phyloP scores from a whole-genome alignment of 1,139 yeast genomes.

The Eremothecium cymbalariae region DNA sequence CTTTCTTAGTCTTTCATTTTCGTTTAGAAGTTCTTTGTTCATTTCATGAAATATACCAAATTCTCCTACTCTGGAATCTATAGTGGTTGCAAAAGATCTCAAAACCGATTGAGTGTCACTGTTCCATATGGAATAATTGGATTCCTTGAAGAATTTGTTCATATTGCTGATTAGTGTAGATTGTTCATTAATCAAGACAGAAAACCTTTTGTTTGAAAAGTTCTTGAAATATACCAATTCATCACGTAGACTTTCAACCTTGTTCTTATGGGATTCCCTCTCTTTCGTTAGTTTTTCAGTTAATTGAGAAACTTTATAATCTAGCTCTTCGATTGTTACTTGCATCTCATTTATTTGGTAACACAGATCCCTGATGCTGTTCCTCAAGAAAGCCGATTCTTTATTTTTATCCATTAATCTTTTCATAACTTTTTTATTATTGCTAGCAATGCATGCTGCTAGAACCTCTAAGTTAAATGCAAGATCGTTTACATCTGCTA shows the following conservation, averaged over 20 bases:
- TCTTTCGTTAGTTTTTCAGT: constrained; percentile 2
- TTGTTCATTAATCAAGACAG: constrained; percentile 1
- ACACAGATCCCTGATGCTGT: constrained; percentile 5
- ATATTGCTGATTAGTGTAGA: constrained; percentile 2
- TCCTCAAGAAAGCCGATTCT: constrained; percentile 4
- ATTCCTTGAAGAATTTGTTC: constrained; percentile 5
- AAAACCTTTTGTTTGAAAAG: constrained; percentile 1
- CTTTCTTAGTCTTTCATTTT: constrained; percentile 4
- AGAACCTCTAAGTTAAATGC: constrained; percentile 6
- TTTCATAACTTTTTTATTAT: constrained; percentile 4
- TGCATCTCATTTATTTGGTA: constrained; percentile 4
- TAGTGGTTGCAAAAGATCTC: constrained; percentile 3
- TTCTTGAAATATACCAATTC: constrained; percentile 3
- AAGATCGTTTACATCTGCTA: constrained; percentile 6
- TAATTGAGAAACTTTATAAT: constrained; percentile 1
- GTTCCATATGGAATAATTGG: constrained; percentile 3
- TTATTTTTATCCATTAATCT: constrained; percentile 4
- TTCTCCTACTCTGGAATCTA: constrained; percentile 4
- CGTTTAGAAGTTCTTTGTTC: constrained; percentile 3
- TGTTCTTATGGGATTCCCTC: neutral
- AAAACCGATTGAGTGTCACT: constrained; percentile 4
- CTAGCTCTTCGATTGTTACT: constrained; percentile 3
- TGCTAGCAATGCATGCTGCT: constrained; percentile 6
- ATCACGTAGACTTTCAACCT: neutral
- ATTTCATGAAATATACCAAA: constrained; percentile 5